Conservation (phyloP, 2,329 filamentous ascomycete genomes). For the Penicillium sp. region DNA sequence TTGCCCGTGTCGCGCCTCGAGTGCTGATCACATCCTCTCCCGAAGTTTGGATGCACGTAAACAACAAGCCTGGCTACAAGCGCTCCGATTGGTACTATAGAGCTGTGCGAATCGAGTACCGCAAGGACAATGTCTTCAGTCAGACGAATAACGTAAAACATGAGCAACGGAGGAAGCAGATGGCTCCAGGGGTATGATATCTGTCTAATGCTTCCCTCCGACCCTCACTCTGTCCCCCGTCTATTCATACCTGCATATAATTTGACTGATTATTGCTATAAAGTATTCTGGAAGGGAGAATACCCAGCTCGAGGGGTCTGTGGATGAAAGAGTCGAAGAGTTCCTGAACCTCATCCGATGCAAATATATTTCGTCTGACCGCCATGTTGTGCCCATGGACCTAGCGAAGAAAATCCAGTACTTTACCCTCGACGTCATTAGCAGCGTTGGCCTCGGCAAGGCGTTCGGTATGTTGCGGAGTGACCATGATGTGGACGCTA, state of each 20-base stretch:
- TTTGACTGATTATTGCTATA: not conserved
- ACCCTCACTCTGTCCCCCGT: not conserved
- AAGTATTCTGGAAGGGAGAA: constrained; percentile 58
- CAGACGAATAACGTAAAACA: constrained; percentile 20
- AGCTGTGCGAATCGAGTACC: constrained; percentile 17
- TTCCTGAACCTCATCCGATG: constrained; percentile 50
- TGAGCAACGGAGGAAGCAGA: constrained; percentile 19
- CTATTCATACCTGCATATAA: not conserved
- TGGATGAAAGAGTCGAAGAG: constrained; percentile 51
- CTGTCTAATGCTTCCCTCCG: not conserved
- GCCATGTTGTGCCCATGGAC: constrained; percentile 40
- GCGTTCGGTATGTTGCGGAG: constrained; percentile 48
- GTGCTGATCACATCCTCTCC: constrained; percentile 20
- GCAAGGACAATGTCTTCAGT: constrained; percentile 19
- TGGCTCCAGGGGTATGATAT: constrained; percentile 20
- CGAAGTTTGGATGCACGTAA: constrained; percentile 21
- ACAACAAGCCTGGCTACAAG: constrained; percentile 22
- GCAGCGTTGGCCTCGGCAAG: constrained; percentile 52
- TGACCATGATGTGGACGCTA: constrained; percentile 46
- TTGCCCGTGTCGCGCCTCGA: constrained; percentile 18
- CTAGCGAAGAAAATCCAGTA: constrained; percentile 51
- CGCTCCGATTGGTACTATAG: constrained; percentile 20
- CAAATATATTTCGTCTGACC: constrained; percentile 45
- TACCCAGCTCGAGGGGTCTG: constrained; percentile 48
- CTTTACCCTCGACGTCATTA: constrained; percentile 59